Evolutionary conservation across 345 rosid species (phyloP).

Genomic region (Viola odorata): DNA sequence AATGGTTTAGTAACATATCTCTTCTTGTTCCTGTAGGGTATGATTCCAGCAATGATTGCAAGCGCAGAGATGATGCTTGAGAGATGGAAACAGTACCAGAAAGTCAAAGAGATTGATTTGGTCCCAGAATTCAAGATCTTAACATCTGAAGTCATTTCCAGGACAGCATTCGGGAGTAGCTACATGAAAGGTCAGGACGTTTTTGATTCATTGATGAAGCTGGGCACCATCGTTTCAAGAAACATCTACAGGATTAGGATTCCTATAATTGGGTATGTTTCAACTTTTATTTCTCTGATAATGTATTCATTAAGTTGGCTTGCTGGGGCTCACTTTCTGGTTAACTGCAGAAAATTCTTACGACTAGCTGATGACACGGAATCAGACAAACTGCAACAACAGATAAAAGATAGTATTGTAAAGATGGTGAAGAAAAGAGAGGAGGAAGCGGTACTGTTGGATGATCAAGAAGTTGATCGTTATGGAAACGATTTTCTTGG

Average conservation of each 20-base stretch:
- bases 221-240: too few species aligned
- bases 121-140: conserved; percentile 28
- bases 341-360: conserved; percentile 20
- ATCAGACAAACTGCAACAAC: conserved; percentile 12
- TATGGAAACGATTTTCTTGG: conserved; percentile 29
- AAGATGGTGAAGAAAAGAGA: conserved; percentile 27
- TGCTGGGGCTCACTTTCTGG: too few species aligned
- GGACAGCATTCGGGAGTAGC: conserved; percentile 51
- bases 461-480: conserved; percentile 2
- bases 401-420: conserved; percentile 7
- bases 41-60: conserved; percentile 33
- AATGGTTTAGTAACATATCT: not conserved
- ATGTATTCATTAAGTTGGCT: too few species aligned
- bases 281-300: not conserved
- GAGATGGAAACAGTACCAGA: conserved; percentile 29
- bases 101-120: conserved; percentile 35
- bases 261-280: not conserved
- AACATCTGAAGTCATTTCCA: conserved; percentile 41
- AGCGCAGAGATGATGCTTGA: conserved; percentile 42
- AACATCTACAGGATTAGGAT: not conserved
- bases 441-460: not conserved
- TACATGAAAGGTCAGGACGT: conserved; percentile 37
- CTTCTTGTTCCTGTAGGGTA: conserved; percentile 15
- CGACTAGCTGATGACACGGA: conserved; percentile 26
- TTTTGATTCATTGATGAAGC: too few species aligned